Evolutionary conservation across 148 eudicot genomes (phyloP).

Genomic region (Salicornia ramosissima): DNA sequence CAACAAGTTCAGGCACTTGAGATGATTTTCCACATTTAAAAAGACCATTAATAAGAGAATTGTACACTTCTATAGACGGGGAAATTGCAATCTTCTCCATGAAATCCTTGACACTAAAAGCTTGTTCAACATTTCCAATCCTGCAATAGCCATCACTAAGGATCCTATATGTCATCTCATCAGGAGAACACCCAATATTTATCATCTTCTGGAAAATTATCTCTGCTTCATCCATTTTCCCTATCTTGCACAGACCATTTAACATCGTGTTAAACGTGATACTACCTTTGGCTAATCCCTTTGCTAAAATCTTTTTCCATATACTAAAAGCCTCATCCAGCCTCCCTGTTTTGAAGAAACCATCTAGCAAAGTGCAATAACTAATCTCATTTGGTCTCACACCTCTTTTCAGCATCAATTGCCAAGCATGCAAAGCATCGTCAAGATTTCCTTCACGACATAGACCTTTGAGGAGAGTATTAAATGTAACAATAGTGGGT

Average conservation of each 20-base stretch:
- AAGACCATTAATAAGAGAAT: conserved; percentile 55
- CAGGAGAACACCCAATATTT: conserved; percentile 60
- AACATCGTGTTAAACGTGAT: conserved; percentile 59
- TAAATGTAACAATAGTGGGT: conserved; percentile 58
- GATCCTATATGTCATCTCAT: conserved; percentile 51
- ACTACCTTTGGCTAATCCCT: conserved; percentile 40
- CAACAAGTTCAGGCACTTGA: conserved; percentile 32
- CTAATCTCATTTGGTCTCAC: conserved; percentile 54
- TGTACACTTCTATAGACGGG: conserved; percentile 56
- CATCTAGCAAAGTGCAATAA: conserved; percentile 67
- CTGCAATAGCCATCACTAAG: conserved; percentile 55
- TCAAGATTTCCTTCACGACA: conserved; percentile 47
- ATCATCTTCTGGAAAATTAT: conserved; percentile 53
- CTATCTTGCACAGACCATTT: conserved; percentile 74
- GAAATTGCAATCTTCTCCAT: conserved; percentile 44
- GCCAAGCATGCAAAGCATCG: conserved; percentile 42
- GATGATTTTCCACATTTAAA: conserved; percentile 38
- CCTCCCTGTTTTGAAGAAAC: conserved; percentile 47
- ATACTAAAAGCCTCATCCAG: conserved; percentile 39
- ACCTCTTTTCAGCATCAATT: conserved; percentile 54
- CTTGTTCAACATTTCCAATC: conserved; percentile 46
- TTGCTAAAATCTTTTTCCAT: conserved; percentile 59
- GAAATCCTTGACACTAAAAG: conserved; percentile 39
- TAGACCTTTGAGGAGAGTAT: conserved; percentile 68
- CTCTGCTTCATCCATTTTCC: conserved; percentile 61